Base-by-base conservation (phyloP, 805 yeast genomes). In the Saitoella complicata region DNA sequence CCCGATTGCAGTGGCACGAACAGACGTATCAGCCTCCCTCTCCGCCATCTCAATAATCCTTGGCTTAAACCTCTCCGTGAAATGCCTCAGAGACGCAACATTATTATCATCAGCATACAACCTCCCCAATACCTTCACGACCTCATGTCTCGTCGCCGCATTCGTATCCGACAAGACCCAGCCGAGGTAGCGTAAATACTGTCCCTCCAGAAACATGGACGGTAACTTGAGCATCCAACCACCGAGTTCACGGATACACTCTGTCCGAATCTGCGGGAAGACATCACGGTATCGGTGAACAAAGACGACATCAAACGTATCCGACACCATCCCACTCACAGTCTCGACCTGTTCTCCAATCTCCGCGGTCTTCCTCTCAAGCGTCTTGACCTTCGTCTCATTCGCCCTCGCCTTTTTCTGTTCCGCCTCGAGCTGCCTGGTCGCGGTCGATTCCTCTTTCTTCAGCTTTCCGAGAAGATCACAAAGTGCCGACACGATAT, bases 151-250 rank as follows among this genome's bases (percentile, higher is more conserved):
- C 1, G 83, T 93, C 3, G 57, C 49, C 7, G 71, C 59, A 10
- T 72, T 69, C 2, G 74, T 65, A 55, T 86, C 95, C n/a, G 87
- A 76, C 38, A 87, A 63, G 33, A 83, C 65, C 93, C 93, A 81
- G 4, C 94, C 94, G 55, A 81, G 70, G 58, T 81, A 83, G 49
- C 86, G 71, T 50, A 85, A 66, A 54, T 76, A 83, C 1, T 77
- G 65, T 8, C 79, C 76, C 48, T 75, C 80, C 50, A 80, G 71
- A 54, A 81, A 85, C 44, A 68, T 63, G 46, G 80, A 86, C 0
- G 94, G 93, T 49, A 71, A 72, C 5, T 63, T 56, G n/a, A 70
- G 67, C 62, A 83, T 80, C 83, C 94, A 81, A 11, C 61, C 64
- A n/a, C 84, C 76, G 42, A 86, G 63, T 34, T 70, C 68, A 6